Base-by-base conservation (phyloP, 208 protist species). In the Baffinella frigidus region DNA sequence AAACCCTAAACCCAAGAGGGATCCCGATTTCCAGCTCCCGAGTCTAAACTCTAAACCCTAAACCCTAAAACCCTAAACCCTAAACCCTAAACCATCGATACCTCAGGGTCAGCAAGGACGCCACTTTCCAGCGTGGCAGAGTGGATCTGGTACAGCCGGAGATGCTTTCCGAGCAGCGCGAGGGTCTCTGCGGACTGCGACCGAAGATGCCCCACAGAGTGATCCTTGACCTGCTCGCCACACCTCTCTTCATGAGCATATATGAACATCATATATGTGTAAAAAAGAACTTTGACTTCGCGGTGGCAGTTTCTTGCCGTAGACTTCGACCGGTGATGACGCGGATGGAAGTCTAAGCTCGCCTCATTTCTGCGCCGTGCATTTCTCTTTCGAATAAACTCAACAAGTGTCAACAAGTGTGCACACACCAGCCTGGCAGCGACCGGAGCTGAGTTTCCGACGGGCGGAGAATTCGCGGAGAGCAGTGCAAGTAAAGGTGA, bases 381-480 rank as follows among this genome's bases (percentile, higher is more conserved):
- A n/a, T n/a, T n/a, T n/a, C n/a, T n/a, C n/a, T n/a, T n/a, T n/a
- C n/a, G n/a, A n/a, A n/a, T n/a, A n/a, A n/a, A n/a, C n/a, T n/a
- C n/a, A n/a, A n/a, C n/a, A n/a, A n/a, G 48, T 7, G 48, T 56
- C 11, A 17, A 24, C 11, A 56, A 17, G 48, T 56, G 48, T 24
- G 17, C 11, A 24, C 11, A 56, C 11, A 17, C 17, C 11, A 24
- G 48, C 11, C 17, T 7, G 7, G 38, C 14, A 33, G 14, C 33
- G 68, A 20, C n/a, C 20, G 11, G 83, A 30, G 24, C 35, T 24
- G 44, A 93, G 41, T 17, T 93, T 84, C 10, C 92, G 87, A 0
- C 87, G 93, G 24, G 93, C 93, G 0, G 51, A 90, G 80, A 94
- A 92, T 56, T 87, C 93, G 35, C 93, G 83, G 1, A 94, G 84